Evolutionary conservation across 2,329 filamentous ascomycete species (phyloP), one percentile per base, ranked within the genome.

Genomic region (Pyrenophora seminiperda): DNA sequence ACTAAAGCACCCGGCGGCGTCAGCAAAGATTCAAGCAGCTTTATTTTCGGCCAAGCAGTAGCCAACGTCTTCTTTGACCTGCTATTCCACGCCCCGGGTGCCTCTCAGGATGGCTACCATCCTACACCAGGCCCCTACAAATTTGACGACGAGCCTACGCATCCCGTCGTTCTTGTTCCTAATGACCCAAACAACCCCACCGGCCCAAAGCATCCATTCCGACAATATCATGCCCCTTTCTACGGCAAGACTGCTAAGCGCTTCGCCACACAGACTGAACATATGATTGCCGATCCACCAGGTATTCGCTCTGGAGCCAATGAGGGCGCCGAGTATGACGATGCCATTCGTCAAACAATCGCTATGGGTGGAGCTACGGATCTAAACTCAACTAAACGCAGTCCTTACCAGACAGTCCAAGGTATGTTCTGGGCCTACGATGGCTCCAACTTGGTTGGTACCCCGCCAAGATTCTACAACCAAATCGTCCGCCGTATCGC

Each of bases 91-190:
- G 33, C 50, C 3, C 33, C 40, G 9, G 58, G 53, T 39, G 52
- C 40, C 31, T 41, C 43, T 2, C 43, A 53, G 27, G 54, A 50
- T 5, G 47, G 43, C 17, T 66, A 65, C 27, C 45, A 50, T 10
- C 63, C 63, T 7, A 54, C 41, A 9, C 53, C 51, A 1, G 58
- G 60, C 2, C 44, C 43, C 7, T 66, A 59, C 47, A 61, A 47
- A 19, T 66, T 65, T 38, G 45, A 59, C 31, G 63, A 63, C 32
- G 63, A 66, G 31, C 63, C 63, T 14, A 66, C 63, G 2, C 58
- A 65, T 40, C 62, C 63, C 2, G 56, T 66, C 13, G 40, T 42
- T 1, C 41, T 65, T 6, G 44, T 62, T n/a, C 62, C 62, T 3
- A 50, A 57, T 2, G 58, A 65, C 17, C 43, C 54, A 15, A 65